Conservation (phyloP, 441 rosid species). For the Bruguiera hainesii region DNA sequence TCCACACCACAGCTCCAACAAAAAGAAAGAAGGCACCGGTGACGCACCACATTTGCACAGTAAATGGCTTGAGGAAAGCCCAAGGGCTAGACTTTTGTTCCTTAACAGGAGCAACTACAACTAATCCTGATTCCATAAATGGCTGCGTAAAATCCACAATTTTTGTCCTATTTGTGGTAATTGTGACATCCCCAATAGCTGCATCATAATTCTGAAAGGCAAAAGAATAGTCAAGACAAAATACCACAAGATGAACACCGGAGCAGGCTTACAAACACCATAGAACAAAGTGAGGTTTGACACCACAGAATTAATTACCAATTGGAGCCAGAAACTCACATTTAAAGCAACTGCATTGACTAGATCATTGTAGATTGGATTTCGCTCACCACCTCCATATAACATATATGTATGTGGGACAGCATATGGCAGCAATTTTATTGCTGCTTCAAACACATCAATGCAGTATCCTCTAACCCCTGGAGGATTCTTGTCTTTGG, state of each 20-base stretch:
- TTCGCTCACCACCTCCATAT: slow-evolving; percentile 60
- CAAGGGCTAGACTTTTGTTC: slow-evolving; percentile 67
- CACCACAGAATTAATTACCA: not conserved
- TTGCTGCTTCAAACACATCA: slow-evolving; percentile 88
- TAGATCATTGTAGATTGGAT: slow-evolving; percentile 59
- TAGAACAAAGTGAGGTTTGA: not conserved
- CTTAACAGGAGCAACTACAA: slow-evolving; percentile 81
- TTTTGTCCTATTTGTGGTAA: slow-evolving; percentile 74
- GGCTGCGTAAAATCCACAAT: slow-evolving; percentile 95
- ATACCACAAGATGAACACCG: slow-evolving; percentile 5
- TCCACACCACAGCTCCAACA: slow-evolving; percentile 94
- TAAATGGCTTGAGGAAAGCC: slow-evolving; percentile 94
- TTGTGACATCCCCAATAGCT: slow-evolving; percentile 79
- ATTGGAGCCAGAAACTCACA: slow-evolving; percentile 45
- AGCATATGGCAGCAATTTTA: slow-evolving; percentile 75
- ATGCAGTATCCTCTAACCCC: slow-evolving; percentile 85
- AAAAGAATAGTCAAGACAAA: slow-evolving; percentile 15
- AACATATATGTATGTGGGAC: slow-evolving; percentile 63
- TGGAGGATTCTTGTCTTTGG: slow-evolving; percentile 53
- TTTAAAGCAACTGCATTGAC: slow-evolving; percentile 50
- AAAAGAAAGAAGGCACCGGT: slow-evolving; percentile 78
- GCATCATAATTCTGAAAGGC: slow-evolving; percentile 64
- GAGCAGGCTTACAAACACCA: not conserved
- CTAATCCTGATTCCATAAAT: slow-evolving; percentile 87
- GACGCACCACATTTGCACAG: slow-evolving; percentile 80